A percentile compares a stretch with the other conserved stretches of the same genome.
phyloP scores from a whole-genome alignment of 2,329 filamentous ascomycete genomes.

The Colletotrichum sp. region DNA sequence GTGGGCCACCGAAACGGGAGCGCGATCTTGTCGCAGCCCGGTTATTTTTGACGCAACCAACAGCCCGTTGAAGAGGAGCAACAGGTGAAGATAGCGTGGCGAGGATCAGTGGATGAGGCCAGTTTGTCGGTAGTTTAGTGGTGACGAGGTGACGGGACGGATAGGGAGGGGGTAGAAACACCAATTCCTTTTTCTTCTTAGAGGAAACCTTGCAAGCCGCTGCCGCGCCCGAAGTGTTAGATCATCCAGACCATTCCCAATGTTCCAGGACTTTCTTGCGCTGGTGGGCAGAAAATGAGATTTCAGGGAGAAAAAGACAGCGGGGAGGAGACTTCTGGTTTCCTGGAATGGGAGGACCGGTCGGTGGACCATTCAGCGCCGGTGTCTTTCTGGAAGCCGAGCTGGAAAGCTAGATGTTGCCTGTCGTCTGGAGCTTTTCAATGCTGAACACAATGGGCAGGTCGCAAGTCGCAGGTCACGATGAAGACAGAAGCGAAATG shows the following conservation, averaged over 20 bases:
- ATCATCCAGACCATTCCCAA: neutral
- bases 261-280: neutral
- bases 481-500: neutral
- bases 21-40: neutral
- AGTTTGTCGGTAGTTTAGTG: neutral
- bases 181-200: neutral
- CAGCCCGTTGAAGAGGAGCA: neutral
- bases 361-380: neutral
- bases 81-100: neutral
- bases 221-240: neutral
- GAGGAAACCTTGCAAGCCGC: neutral
- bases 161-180: neutral
- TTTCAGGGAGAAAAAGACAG: neutral
- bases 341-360: neutral
- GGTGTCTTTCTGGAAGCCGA: neutral
- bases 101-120: neutral
- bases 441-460: neutral
- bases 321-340: neutral
- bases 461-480: neutral
- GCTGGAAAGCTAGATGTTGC: neutral
- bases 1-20: conserved; percentile 1
- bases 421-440: neutral
- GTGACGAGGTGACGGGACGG: neutral
- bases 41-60: neutral
- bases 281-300: neutral